Conservation (phyloP, 2,329 filamentous ascomycete genomes). For the Fusarium xylarioides region DNA sequence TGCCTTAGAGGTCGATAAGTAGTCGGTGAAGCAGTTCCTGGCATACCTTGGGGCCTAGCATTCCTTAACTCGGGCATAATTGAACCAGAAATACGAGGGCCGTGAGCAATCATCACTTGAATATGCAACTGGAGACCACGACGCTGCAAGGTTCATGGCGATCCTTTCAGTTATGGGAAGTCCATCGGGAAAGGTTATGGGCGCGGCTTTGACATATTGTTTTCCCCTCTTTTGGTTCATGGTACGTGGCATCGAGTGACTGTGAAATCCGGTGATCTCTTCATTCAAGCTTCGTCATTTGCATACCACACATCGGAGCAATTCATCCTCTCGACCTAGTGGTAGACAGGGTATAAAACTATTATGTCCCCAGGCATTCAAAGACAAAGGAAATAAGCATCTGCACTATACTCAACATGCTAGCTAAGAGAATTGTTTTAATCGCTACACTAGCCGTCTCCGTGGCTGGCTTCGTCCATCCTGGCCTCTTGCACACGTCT, state of each 20-base stretch:
- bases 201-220: fast-evolving
- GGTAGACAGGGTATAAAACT: not conserved
- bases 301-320: fast-evolving
- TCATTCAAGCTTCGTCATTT: fast-evolving
- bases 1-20: no score
- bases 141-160: not conserved
- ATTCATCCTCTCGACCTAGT: not conserved
- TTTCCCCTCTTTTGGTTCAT: not conserved
- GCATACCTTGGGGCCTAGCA: fast-evolving
- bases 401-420: not conserved
- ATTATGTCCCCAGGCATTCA: no score
- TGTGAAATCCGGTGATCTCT: fast-evolving
- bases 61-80: fast-evolving
- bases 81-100: not conserved
- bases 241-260: not conserved
- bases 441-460: not conserved
- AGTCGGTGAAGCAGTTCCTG: not conserved
- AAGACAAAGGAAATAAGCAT: not conserved
- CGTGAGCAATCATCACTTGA: not conserved
- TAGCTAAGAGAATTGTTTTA: not conserved
- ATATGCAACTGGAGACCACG: fast-evolving
- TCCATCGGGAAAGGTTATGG: not conserved
- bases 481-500: not conserved
- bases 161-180: not conserved
- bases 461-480: not conserved